phyloP scores from a whole-genome alignment of 371 early-diverging fungal species.

The Mucor indicus region DNA sequence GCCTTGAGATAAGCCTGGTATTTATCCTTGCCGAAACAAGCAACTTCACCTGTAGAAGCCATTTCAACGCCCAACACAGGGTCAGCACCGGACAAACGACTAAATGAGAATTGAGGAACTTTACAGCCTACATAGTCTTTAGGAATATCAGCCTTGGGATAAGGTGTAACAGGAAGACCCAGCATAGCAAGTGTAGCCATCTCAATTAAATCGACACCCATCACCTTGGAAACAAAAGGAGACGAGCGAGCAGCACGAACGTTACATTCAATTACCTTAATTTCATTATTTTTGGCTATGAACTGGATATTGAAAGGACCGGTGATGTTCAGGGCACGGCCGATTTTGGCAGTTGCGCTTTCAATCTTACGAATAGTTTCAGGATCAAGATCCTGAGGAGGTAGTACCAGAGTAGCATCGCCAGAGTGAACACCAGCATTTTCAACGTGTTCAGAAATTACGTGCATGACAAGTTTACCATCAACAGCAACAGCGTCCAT shows the following conservation, averaged over 20 bases:
- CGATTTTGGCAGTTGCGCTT: conserved; percentile 84
- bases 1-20: conserved; percentile 95
- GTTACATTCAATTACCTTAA: conserved; percentile 97
- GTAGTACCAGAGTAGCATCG: conserved; percentile 92
- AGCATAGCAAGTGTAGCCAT: conserved; percentile 92
- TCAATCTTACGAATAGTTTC: conserved; percentile 86
- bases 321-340: conserved; percentile 86
- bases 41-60: conserved; percentile 98
- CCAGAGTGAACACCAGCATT: conserved; percentile 98
- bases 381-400: conserved; percentile 88
- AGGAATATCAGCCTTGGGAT: conserved; percentile 60
- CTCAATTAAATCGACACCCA: conserved; percentile 88
- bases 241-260: conserved; percentile 93
- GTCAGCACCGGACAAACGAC: conserved; percentile 92
- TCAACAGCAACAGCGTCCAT: conserved; percentile 92
- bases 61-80: conserved; percentile 96
- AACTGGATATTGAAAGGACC: conserved; percentile 97
- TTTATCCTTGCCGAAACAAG: conserved; percentile 93
- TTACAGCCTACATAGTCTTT: conserved; percentile 86
- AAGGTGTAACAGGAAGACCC: conserved; percentile 67
- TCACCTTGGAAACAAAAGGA: conserved; percentile 94
- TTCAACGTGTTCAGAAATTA: conserved; percentile 93
- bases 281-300: conserved; percentile 91
- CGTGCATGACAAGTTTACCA: conserved; percentile 86
- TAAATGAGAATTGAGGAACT: conserved; percentile 96